Evolutionary conservation across 1,284 basidiomycete species (phyloP).

Genomic region (Schizophyllum amplum): DNA sequence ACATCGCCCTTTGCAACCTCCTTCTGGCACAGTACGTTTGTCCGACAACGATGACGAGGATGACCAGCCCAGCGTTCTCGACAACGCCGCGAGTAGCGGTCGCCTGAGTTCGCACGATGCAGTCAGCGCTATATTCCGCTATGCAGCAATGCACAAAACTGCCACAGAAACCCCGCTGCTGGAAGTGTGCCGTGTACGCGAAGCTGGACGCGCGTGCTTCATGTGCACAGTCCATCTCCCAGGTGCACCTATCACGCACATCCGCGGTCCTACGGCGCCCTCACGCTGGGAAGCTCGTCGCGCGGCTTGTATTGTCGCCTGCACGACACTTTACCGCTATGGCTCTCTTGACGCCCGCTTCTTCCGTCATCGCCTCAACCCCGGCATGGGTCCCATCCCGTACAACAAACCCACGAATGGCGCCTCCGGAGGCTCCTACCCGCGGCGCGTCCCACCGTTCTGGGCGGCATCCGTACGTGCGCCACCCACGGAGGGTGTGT

Average conservation of each 20-base stretch:
- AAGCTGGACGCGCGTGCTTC: constrained; percentile 20
- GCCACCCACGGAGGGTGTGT: constrained; percentile 6
- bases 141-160: constrained; percentile 23
- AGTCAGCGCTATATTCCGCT: constrained; percentile 44
- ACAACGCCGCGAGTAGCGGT: constrained; percentile 51
- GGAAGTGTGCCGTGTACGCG: constrained; percentile 21
- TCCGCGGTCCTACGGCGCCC: constrained; percentile 35
- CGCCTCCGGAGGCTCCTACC: constrained; percentile 47
- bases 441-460: constrained; percentile 55
- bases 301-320: constrained; percentile 47
- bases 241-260: constrained; percentile 28
- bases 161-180: constrained; percentile 29
- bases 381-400: background rate
- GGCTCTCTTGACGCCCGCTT: constrained; percentile 44
- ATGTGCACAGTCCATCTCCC: constrained; percentile 44
- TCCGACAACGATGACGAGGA: constrained; percentile 35
- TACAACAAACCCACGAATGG: constrained; percentile 12
- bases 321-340: constrained; percentile 36
- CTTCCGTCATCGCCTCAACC: constrained; percentile 28
- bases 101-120: constrained; percentile 49
- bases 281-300: constrained; percentile 48
- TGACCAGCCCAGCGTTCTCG: constrained; percentile 27
- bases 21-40: no score
- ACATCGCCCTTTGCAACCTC: constrained; percentile 35
- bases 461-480: constrained; percentile 23